A percentile compares a stretch with the other conserved stretches of the same genome.
phyloP scores from a whole-genome alignment of 2,329 filamentous ascomycete genomes.

The Pseudopithomyces chartarum region DNA sequence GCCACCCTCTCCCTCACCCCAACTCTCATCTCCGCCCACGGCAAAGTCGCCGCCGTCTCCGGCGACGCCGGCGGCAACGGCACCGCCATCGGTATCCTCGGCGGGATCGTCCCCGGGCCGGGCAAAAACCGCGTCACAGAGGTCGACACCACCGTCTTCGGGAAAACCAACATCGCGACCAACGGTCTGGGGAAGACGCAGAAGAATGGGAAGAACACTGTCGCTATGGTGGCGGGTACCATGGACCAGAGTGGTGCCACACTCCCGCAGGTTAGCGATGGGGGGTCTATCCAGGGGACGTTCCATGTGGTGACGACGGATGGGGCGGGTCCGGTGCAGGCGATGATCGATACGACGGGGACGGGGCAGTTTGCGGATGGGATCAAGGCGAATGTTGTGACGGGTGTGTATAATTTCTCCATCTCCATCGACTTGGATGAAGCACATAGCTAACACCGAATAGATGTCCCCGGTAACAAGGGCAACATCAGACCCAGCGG shows the following conservation, averaged over 20 bases:
- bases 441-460: neutral
- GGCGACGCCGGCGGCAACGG: conserved; percentile 41
- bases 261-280: conserved; percentile 62
- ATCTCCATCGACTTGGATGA: neutral
- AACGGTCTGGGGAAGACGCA: conserved; percentile 49
- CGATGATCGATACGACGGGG: conserved; percentile 64
- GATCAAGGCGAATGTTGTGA: conserved; percentile 15
- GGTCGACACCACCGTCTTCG: conserved; percentile 54
- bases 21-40: neutral
- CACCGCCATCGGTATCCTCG: conserved; percentile 50
- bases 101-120: conserved; percentile 48
- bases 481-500: conserved; percentile 22
- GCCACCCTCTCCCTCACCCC: neutral
- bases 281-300: conserved; percentile 62
- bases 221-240: conserved; percentile 38
- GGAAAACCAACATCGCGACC: conserved; percentile 37
- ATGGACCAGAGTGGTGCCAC: conserved; percentile 58
- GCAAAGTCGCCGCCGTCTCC: neutral
- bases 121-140: conserved; percentile 51
- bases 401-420: conserved; percentile 1
- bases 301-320: conserved; percentile 69
- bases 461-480: conserved; percentile 23
- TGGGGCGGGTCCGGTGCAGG: conserved; percentile 65
- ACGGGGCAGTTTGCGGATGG: conserved; percentile 48
- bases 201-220: conserved; percentile 44